Percentiles rank a stretch among this genome's conserved stretches.
Evolutionary conservation across 352 stramenopile genomes (phyloP).

Genomic region (Paralagenidium karlingii): DNA sequence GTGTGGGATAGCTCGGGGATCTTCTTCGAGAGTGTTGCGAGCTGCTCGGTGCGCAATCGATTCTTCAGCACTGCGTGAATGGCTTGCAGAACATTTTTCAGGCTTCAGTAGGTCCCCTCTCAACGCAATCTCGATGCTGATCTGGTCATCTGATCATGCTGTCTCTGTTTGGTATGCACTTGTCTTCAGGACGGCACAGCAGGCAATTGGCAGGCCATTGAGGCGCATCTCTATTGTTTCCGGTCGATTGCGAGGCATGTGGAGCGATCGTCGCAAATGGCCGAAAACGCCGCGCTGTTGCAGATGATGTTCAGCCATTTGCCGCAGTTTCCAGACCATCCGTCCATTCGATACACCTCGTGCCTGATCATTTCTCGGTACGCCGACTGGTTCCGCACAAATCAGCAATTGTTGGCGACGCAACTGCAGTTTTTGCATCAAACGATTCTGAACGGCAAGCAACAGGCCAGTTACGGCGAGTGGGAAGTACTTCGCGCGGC

Average conservation of each 20-base stretch:
- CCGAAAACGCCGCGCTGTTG: constrained; percentile 22
- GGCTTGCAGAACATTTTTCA: constrained; percentile 60
- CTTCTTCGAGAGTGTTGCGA: constrained; percentile 72
- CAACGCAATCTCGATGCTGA: no score
- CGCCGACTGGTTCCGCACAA: constrained; percentile 43
- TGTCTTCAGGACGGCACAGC: no score
- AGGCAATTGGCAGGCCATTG: constrained; percentile 60
- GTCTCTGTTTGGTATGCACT: no score
- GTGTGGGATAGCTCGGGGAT: constrained; percentile 54
- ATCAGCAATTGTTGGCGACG: constrained; percentile 27
- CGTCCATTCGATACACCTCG: constrained; percentile 75
- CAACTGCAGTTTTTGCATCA: constrained; percentile 62
- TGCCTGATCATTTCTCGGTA: constrained; percentile 80
- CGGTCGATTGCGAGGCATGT: constrained; percentile 74
- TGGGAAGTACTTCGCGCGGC: constrained; percentile 72
- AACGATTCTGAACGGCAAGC: constrained; percentile 41
- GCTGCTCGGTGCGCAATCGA: constrained; percentile 46
- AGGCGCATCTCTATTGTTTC: constrained; percentile 75
- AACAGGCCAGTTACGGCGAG: constrained; percentile 28
- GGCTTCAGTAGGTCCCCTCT: no score
- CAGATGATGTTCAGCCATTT: constrained; percentile 70
- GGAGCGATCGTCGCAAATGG: constrained; percentile 16
- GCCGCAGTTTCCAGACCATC: constrained; percentile 54
- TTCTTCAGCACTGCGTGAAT: constrained; percentile 69
- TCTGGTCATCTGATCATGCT: no score